phyloP scores from a whole-genome alignment of 2,329 filamentous ascomycete genomes.

The Colletotrichum sp. region DNA sequence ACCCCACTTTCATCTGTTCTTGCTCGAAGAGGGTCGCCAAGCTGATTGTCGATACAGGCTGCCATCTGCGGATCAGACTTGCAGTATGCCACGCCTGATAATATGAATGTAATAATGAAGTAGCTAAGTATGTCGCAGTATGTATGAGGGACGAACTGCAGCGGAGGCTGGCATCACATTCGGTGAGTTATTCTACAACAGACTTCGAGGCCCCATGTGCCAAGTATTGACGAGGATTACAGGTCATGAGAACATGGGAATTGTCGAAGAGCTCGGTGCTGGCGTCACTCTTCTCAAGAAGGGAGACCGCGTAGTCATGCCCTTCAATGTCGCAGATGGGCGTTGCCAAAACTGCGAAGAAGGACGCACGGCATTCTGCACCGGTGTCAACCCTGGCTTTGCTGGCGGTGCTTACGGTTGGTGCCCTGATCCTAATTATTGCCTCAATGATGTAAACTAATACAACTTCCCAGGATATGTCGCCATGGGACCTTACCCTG shows the following conservation, averaged over 20 bases:
- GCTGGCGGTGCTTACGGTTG: slow-evolving; percentile 38
- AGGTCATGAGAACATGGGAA: slow-evolving; percentile 66
- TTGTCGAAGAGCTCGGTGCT: slow-evolving; percentile 57
- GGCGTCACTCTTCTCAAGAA: slow-evolving; percentile 67
- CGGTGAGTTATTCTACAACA: slow-evolving; percentile 35
- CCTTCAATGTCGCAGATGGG: slow-evolving; percentile 70
- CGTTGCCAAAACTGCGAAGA: slow-evolving; percentile 70
- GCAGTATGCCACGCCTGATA: slow-evolving; percentile 37
- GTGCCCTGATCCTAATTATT: neutral
- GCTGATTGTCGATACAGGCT: slow-evolving; percentile 25
- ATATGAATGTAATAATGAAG: slow-evolving; percentile 11
- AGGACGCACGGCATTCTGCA: slow-evolving; percentile 69
- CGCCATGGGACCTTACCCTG: slow-evolving; percentile 59
- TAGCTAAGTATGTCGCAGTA: slow-evolving; percentile 42
- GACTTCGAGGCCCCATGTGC: neutral
- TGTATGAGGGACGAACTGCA: slow-evolving; percentile 71
- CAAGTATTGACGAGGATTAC: neutral
- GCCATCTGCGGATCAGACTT: slow-evolving; percentile 61
- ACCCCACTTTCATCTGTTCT: neutral
- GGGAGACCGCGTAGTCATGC: slow-evolving; percentile 68
- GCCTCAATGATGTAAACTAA: neutral
- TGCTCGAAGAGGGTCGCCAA: neutral
- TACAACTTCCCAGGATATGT: slow-evolving; percentile 50
- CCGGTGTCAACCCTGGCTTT: slow-evolving; percentile 51
- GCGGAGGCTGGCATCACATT: slow-evolving; percentile 68